Evolutionary conservation across 2,329 filamentous ascomycete genomes (phyloP).

Genomic region (Penicillium sp.): DNA sequence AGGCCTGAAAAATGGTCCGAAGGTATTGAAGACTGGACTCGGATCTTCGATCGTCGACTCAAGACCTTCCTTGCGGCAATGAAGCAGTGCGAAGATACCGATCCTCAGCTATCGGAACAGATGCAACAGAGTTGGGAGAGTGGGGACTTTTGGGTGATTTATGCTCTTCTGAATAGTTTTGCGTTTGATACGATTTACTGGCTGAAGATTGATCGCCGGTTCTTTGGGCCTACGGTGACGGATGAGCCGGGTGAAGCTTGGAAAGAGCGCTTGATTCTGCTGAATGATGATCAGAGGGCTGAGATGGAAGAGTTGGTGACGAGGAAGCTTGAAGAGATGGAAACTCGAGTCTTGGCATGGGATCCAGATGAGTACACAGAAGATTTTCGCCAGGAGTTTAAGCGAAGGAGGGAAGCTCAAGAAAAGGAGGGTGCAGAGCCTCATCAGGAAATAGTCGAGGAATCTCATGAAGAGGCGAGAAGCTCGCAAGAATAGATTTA

Average conservation of each 20-base stretch:
- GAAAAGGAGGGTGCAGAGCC: not conserved
- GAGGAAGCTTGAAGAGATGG: slow-evolving; percentile 5
- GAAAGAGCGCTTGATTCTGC: slow-evolving; percentile 5
- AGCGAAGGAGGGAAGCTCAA: not conserved
- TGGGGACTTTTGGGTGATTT: slow-evolving; percentile 19
- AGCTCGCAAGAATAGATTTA: not conserved
- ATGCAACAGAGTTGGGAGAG: slow-evolving; percentile 20
- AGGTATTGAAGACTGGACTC: slow-evolving; percentile 15
- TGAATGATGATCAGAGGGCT: slow-evolving; percentile 3
- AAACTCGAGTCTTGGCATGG: slow-evolving; percentile 6
- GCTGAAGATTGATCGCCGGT: slow-evolving; percentile 6
- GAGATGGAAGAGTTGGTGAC: slow-evolving; percentile 4
- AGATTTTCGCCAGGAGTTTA: not conserved
- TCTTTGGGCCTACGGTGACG: slow-evolving; percentile 1
- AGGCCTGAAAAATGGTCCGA: slow-evolving; percentile 19
- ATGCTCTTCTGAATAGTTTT: slow-evolving; percentile 18
- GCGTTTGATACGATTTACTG: slow-evolving; percentile 17
- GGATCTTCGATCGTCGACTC: slow-evolving; percentile 11
- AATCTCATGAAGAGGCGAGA: not conserved
- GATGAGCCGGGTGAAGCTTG: slow-evolving; percentile 6
- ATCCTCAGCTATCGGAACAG: not conserved
- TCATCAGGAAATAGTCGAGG: not conserved
- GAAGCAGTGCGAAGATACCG: too few species aligned
- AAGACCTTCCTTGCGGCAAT: slow-evolving; percentile 14
- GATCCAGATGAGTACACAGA: slow-evolving; percentile 9